phyloP scores from a whole-genome alignment of 306 rosid species.

The Erythrophleum fordii region DNA sequence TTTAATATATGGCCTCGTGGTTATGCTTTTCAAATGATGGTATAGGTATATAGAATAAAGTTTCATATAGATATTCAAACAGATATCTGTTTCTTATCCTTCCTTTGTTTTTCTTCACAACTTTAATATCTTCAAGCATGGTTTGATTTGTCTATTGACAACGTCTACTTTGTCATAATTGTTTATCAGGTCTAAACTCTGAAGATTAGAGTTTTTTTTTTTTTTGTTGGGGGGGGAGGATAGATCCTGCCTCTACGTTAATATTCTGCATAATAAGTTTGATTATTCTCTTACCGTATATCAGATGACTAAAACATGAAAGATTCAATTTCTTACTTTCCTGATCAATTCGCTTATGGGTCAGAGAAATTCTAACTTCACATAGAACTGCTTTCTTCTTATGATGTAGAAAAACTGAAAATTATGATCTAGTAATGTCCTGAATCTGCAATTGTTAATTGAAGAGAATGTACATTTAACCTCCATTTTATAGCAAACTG shows the following conservation, averaged over 20 bases:
- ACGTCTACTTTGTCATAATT: not conserved
- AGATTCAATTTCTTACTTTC: conserved; percentile 4
- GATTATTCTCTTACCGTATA: not conserved
- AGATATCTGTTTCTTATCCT: conserved; percentile 15
- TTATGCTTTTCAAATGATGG: not conserved
- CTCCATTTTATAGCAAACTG: conserved; percentile 19
- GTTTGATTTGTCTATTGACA: conserved; percentile 3
- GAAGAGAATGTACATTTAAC: not conserved
- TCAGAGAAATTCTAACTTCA: not conserved
- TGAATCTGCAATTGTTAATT: too few species aligned
- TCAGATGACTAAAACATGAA: conserved; percentile 8
- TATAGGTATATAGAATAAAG: not conserved
- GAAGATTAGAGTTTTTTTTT: conserved; percentile 3
- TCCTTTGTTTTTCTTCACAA: not conserved
- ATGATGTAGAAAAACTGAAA: not conserved
- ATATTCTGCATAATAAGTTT: conserved; percentile 24
- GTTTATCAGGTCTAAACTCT: not conserved
- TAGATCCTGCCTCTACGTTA: conserved; percentile 18
- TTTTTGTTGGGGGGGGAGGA: not conserved
- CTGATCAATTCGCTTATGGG: not conserved
- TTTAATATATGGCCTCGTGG: not conserved
- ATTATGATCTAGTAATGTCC: too few species aligned
- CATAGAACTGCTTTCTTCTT: not conserved
- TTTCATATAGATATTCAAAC: conserved; percentile 23
- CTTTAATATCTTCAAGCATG: conserved; percentile 25